Base-by-base conservation (phyloP, 2,329 filamentous ascomycete genomes). In the Escovopsis weberi region DNA sequence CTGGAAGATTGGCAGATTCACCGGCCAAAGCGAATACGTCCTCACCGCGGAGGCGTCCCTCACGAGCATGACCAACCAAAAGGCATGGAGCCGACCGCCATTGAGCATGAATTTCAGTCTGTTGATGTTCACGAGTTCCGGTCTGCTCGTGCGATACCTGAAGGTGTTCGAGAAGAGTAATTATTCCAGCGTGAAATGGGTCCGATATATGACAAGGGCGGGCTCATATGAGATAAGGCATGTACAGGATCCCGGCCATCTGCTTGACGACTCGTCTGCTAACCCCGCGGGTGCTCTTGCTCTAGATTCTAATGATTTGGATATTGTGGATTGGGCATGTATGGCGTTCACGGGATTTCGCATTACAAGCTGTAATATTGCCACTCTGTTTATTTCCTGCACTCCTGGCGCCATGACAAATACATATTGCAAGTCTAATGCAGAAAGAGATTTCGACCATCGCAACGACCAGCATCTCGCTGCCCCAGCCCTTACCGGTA, bases 101-200 rank as follows among this genome's bases (percentile, higher is more conserved):
- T 67, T 98, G 47, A 95, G 80, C 62, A 67, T 98, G 62, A 91
- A 78, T 62, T 98, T 98, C 58, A 91, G 83, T 49, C 64, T 98
- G 55, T 72, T 98, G 55, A 98, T 98, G 93, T 98, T 98, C 59
- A 98, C 91, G 18, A 94, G 86, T 58, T 93, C 84, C 1, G 91
- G 91, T 1, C 60, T 98, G 57, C 59, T 98, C 50, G 91, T 98
- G 44, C 72, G 93, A 40, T 98, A 98, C 61, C 66, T 98, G 45
- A 98, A 98, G 66, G 91, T 98, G 2, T 98, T 98, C 67, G 91
- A 98, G 68, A 98, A 98, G 78, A 91, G 78, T 63, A 96, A 96
- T 63, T 98, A 98, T 61, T 93, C 85, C 48, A 94, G 87, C 58
- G 91, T 98, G 39, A 98, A 98, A 64, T 98, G 91, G 91, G 91